Evolutionary conservation across 2,329 filamentous ascomycete genomes (phyloP).

Genomic region (Fusarium sambucinum): DNA sequence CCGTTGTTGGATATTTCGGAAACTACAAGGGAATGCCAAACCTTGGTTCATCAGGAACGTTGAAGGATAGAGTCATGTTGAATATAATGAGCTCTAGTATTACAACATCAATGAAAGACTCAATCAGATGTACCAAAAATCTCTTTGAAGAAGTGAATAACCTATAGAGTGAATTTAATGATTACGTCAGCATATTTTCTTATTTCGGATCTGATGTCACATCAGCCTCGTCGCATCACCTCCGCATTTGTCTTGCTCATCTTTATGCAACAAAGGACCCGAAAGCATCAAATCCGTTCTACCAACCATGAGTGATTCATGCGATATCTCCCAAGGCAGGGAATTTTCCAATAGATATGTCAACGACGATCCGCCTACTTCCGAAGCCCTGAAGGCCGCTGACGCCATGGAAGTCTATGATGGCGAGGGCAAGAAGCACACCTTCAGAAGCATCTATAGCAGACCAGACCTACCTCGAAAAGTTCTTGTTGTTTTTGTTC

Average conservation of each 20-base stretch:
- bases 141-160: not conserved
- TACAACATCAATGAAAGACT: too few species aligned
- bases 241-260: not conserved
- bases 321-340: not conserved
- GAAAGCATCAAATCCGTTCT: rapidly evolving
- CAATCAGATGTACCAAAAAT: not conserved
- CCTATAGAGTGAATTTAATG: not conserved
- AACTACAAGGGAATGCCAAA: not conserved
- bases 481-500: constrained; percentile 32
- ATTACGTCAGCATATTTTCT: not conserved
- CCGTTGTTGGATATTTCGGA: not conserved
- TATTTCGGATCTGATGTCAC: not conserved
- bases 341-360: not conserved
- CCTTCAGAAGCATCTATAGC: constrained; percentile 28
- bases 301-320: not conserved
- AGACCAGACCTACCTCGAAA: not conserved
- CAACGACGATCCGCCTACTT: constrained; percentile 16
- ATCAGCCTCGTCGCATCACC: not conserved
- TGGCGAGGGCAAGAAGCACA: constrained; percentile 9
- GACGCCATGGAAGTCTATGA: constrained; percentile 22
- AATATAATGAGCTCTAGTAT: too few species aligned
- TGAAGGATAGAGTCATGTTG: not conserved
- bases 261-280: not conserved
- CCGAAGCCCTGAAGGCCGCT: not conserved
- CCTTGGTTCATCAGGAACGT: not conserved